Evolutionary conservation across 2,329 filamentous ascomycete genomes (phyloP).

Genomic region (Phialemoniopsis sp.): DNA sequence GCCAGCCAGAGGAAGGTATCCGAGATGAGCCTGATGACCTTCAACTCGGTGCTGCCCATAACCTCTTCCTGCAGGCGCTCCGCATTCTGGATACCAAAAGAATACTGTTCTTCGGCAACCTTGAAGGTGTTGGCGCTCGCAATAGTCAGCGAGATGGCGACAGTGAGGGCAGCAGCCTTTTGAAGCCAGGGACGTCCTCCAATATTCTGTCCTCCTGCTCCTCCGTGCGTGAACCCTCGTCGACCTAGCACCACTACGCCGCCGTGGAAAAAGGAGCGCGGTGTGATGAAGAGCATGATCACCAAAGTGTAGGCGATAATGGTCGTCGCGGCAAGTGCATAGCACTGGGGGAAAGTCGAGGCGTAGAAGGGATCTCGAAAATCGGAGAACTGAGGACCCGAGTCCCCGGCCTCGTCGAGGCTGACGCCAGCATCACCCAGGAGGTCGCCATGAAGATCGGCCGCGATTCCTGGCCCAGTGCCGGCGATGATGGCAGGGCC

Average conservation of each 20-base stretch:
- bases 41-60: conserved; percentile 78
- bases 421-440: conserved; percentile 21
- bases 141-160: conserved; percentile 84
- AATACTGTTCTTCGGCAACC: conserved; percentile 79
- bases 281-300: conserved; percentile 90
- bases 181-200: conserved; percentile 93
- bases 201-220: conserved; percentile 74
- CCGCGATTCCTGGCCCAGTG: conserved; percentile 5
- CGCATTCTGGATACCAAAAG: conserved; percentile 75
- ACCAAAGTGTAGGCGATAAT: conserved; percentile 89
- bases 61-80: conserved; percentile 71
- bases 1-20: conserved; percentile 97
- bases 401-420: conserved; percentile 17
- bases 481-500: conserved; percentile 32
- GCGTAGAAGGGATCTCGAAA: conserved; percentile 87
- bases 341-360: conserved; percentile 88
- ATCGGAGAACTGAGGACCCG: conserved; percentile 50
- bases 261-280: conserved; percentile 87
- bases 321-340: conserved; percentile 86
- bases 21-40: conserved; percentile 87
- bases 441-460: too few species aligned
- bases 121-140: conserved; percentile 88
- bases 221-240: conserved; percentile 80
- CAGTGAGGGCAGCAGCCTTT: conserved; percentile 70
- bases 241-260: conserved; percentile 77